Percentiles rank a stretch among this genome's conserved stretches.
phyloP scores from a whole-genome alignment of 2,329 filamentous ascomycete species.

The Fusarium vanettenii region DNA sequence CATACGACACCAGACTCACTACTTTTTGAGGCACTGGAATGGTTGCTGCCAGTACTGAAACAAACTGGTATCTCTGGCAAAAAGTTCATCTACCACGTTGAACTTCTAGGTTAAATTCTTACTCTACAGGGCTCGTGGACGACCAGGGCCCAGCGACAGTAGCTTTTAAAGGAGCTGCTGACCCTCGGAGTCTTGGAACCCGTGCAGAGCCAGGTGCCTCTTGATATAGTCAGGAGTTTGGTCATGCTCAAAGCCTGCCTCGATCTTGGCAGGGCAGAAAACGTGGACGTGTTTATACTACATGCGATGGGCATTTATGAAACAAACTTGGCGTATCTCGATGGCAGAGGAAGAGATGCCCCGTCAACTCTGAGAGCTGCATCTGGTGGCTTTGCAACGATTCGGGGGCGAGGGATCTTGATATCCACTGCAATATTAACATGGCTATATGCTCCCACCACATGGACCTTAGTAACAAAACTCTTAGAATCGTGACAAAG shows the following conservation, averaged over 20 bases:
- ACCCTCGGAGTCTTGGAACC: not conserved
- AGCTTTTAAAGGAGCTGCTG: not conserved
- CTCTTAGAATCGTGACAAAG: not conserved
- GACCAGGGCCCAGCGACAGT: not conserved
- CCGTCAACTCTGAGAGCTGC: not conserved
- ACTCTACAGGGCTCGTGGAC: not conserved
- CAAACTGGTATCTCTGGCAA: not conserved
- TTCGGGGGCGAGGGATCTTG: not conserved
- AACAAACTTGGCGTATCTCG: not conserved
- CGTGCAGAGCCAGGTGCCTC: not conserved
- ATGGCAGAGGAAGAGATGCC: not conserved
- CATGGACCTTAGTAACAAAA: not conserved
- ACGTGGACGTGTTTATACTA: not conserved
- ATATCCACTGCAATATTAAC: not conserved
- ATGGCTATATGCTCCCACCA: not conserved
- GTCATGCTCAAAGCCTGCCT: not conserved
- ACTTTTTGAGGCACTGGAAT: not conserved
- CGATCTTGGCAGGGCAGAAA: not conserved
- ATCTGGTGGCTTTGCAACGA: not conserved
- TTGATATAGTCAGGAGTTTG: not conserved
- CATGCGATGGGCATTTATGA: not conserved
- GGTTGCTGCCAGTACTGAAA: not conserved
- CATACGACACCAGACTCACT: not conserved
- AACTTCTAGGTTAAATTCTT: not conserved
- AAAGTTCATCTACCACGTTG: not conserved